Evolutionary conservation across 2,329 filamentous ascomycete species (phyloP).

Genomic region (Beauveria pseudobassiana): DNA sequence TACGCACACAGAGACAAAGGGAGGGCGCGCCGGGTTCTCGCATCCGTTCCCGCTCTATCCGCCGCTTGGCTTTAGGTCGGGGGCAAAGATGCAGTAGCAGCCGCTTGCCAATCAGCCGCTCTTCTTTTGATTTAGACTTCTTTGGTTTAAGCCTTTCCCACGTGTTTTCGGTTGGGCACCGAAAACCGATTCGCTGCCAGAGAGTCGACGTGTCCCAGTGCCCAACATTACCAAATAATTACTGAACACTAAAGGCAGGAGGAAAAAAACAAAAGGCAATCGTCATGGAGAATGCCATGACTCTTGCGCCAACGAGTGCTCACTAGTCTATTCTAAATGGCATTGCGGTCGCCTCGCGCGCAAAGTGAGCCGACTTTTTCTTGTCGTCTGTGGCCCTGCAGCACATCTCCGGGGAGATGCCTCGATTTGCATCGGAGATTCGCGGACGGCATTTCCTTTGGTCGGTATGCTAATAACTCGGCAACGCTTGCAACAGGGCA

Average conservation of each 20-base stretch:
- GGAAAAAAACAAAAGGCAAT: neutral
- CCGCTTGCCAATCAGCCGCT: neutral
- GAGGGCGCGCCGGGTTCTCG: neutral
- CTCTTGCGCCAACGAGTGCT: neutral
- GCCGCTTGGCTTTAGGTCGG: neutral
- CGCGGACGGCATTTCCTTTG: neutral
- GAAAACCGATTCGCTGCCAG: no score
- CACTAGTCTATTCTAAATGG: neutral
- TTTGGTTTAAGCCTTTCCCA: neutral
- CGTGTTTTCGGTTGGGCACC: no score
- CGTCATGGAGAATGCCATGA: neutral
- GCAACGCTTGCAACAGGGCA: no score
- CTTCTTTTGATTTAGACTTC: neutral
- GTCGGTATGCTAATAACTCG: neutral
- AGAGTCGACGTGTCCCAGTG: neutral
- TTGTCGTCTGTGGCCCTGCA: neutral
- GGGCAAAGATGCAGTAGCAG: no score
- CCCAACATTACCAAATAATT: no score
- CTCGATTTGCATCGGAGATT: constrained; percentile 1
- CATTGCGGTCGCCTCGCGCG: neutral
- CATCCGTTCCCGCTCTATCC: neutral
- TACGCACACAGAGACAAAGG: neutral
- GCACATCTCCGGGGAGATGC: constrained; percentile 1
- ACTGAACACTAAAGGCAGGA: neutral
- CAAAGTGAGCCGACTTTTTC: constrained; percentile 1